Conservation (phyloP, 2,329 filamentous ascomycete species). For the Penicillium oxalicum region DNA sequence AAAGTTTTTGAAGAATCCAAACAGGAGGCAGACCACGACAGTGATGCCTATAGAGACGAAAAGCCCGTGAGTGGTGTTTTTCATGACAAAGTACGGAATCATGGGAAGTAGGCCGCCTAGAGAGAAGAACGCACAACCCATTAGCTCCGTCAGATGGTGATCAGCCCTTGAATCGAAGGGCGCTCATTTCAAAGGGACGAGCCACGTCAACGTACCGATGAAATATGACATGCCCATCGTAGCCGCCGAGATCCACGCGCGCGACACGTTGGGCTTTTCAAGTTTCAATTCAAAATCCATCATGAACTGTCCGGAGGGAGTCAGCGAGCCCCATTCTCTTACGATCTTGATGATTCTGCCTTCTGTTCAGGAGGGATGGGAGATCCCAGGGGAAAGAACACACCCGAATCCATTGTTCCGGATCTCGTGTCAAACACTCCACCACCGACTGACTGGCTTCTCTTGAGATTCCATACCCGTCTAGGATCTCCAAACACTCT, state of each 20-base stretch:
- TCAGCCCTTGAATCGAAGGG: no score
- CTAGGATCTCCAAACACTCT: slow-evolving; percentile 42
- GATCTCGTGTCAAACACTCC: slow-evolving; percentile 45
- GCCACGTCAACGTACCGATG: slow-evolving; percentile 12
- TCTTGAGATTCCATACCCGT: slow-evolving; percentile 46
- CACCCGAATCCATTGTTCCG: slow-evolving; percentile 45
- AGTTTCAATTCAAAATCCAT: slow-evolving; percentile 54
- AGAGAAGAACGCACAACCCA: no score
- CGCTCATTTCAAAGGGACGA: background rate
- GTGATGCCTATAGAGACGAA: slow-evolving; percentile 42
- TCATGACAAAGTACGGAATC: slow-evolving; percentile 44
- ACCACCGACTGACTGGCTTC: slow-evolving; percentile 44
- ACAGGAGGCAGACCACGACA: slow-evolving; percentile 38
- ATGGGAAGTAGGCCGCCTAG: slow-evolving; percentile 37
- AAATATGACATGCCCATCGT: slow-evolving; percentile 33
- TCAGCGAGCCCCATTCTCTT: no score
- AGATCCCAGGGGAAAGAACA: slow-evolving; percentile 3
- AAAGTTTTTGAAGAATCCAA: slow-evolving; percentile 42
- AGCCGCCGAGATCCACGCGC: slow-evolving; percentile 44
- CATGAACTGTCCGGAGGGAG: slow-evolving; percentile 45
- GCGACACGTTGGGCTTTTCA: slow-evolving; percentile 38
- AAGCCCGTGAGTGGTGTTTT: slow-evolving; percentile 37
- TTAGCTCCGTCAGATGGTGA: no score
- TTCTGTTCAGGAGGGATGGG: no score
- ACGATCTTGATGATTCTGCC: no score